These are phyloP conservation scores for Zhuliangozyma parablackwelliae DNA, from an alignment of 1,139 yeast species.

Conservation along the genomic window DNA sequence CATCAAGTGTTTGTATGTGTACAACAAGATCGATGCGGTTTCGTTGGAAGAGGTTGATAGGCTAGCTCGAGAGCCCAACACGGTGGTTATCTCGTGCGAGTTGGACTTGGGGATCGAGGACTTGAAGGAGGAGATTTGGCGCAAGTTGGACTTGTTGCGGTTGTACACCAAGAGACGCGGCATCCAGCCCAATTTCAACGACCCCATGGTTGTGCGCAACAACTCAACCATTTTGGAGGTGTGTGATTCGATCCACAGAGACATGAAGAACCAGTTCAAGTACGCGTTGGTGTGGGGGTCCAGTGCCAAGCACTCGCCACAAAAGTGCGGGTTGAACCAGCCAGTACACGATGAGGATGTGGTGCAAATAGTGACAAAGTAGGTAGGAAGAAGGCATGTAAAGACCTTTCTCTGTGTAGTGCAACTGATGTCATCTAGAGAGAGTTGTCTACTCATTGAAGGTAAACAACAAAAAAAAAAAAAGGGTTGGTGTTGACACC, in stretches of 20 bases:
- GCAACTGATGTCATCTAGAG: constrained; percentile 33
- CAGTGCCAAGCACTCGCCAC: constrained; percentile 93
- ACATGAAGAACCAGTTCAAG: constrained; percentile 85
- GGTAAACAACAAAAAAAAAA: background rate
- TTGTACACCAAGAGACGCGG: constrained; percentile 86
- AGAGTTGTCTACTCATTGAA: background rate
- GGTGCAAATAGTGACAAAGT: constrained; percentile 82
- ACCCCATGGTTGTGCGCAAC: constrained; percentile 86
- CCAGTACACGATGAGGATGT: constrained; percentile 90
- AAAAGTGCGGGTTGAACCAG: constrained; percentile 87
- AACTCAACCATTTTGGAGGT: constrained; percentile 78
- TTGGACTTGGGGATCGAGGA: constrained; percentile 82
- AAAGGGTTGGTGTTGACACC: background rate
- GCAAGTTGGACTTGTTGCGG: constrained; percentile 72
- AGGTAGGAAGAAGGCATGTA: constrained; percentile 9
- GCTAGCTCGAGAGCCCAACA: constrained; percentile 85
- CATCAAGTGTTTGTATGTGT: constrained; percentile 87
- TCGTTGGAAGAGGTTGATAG: constrained; percentile 92
- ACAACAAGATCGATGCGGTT: constrained; percentile 93
- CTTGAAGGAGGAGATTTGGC: constrained; percentile 90
- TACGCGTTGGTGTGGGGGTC: constrained; percentile 97
- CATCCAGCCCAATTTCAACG: constrained; percentile 69
- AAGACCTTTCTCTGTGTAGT: too few species aligned
- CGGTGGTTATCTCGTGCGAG: constrained; percentile 91
- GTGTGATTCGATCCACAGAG: constrained; percentile 90